A percentile compares a stretch with the other conserved stretches of the same genome.
Evolutionary conservation across 108 stramenopile genomes (phyloP).

Genomic region (Skeletonema potamos): DNA sequence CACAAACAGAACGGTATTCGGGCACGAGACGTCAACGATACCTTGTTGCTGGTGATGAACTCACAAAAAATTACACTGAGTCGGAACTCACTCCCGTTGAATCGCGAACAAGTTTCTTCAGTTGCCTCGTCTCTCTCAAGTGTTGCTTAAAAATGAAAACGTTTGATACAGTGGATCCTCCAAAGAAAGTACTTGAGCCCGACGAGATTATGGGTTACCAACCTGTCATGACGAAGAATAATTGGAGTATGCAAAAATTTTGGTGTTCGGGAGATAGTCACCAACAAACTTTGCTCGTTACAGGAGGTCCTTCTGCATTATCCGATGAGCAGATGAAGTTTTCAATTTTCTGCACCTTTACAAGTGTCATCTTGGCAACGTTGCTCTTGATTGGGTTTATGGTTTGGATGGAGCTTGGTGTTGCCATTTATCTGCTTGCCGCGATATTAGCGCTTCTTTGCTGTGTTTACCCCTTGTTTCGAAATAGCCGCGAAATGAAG

Average conservation of each 20-base stretch:
- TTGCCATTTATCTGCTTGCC: constrained; percentile 26
- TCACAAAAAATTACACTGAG: not conserved
- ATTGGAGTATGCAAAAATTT: constrained; percentile 53
- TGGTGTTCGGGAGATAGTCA: constrained; percentile 26
- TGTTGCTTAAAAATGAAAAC: not conserved
- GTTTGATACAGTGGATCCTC: constrained; percentile 41
- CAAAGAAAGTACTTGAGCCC: constrained; percentile 39
- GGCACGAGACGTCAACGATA: constrained; percentile 28
- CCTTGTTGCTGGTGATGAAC: constrained; percentile 32
- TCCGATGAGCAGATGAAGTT: constrained; percentile 28
- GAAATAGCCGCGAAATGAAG: constrained; percentile 8
- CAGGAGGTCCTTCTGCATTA: constrained; percentile 29
- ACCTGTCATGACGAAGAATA: constrained; percentile 57
- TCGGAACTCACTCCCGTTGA: constrained; percentile 12
- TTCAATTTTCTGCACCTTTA: constrained; percentile 20
- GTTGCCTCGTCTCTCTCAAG: not conserved
- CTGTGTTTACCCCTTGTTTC: constrained; percentile 20
- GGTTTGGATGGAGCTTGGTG: constrained; percentile 48
- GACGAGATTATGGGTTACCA: constrained; percentile 55
- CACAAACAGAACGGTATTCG: constrained; percentile 26
- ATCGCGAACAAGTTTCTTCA: not conserved
- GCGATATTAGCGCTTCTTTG: constrained; percentile 36
- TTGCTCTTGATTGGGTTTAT: constrained; percentile 29
- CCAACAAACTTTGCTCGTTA: constrained; percentile 6
- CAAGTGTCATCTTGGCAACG: constrained; percentile 11